Evolutionary conservation across 768 basidiomycete genomes (phyloP), one percentile per base, ranked within the genome.

Genomic region (Lentinula sp.): DNA sequence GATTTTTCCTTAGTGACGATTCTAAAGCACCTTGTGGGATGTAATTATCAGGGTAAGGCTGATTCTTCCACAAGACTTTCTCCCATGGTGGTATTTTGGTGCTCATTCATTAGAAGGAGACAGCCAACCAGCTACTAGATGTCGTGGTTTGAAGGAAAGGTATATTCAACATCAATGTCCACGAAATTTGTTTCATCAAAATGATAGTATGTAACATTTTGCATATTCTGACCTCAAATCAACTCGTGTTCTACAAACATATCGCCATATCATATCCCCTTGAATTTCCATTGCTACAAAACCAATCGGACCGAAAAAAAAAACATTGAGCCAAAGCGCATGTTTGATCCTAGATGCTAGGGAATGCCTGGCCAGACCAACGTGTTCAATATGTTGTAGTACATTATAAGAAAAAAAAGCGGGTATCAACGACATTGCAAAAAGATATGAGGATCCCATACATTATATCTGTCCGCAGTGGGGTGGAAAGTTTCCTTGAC

Each of bases 21-120:
- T 95, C 79, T 73, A 97, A 97, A 5, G 85, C 79, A 5, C 71
- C 76, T 45, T 78, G 74, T 6, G 91, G 89, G 56, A 97, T 86
- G 75, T 93, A 85, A 71, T 95, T 94, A 73, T 97, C 95, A 34
- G 91, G 87, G 69, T 81, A 87, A 2, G 81, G 75, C 70, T 88
- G 89, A 57, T 69, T 75, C 72, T 84, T 87, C 91, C 91, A 94
- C n/a, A 94, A 81, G 42, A 87, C 80, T 67, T 84, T 87, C 70
- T 84, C 83, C 89, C 89, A 93, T 67, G 67, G 65, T 46, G 58
- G 64, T 45, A 55, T 37, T 59, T n/a, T 18, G 21, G 49, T 18
- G 37, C 59, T 60, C 59, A 42, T 68, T 70, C 73, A 71, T 71
- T 31, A 57, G 35, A 40, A 37, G 53, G 10, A 55, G 35, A 16